Conservation (phyloP, 495 filamentous ascomycete species). For the Hypoxylon crocopeplum region DNA sequence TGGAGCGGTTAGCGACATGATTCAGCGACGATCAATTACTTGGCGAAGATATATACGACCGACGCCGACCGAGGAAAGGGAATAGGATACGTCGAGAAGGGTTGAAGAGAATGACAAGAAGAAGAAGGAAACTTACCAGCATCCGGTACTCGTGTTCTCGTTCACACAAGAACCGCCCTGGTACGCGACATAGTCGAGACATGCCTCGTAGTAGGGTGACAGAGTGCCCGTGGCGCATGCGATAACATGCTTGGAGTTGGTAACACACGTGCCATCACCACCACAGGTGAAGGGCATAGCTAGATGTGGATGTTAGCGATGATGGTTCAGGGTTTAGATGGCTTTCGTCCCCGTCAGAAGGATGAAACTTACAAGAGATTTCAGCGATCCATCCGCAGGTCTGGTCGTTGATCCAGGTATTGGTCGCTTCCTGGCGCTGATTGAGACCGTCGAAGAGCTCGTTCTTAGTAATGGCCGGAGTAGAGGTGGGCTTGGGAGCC, state of each 20-base stretch:
- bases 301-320: constrained; percentile 16
- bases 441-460: constrained; percentile 25
- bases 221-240: constrained; percentile 36
- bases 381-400: constrained; percentile 49
- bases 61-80: background rate
- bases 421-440: constrained; percentile 10
- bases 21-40: background rate
- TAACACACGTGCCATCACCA: constrained; percentile 31
- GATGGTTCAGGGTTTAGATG: background rate
- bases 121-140: constrained; percentile 43
- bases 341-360: background rate
- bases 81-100: too few species aligned
- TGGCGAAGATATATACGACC: background rate
- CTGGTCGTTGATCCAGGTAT: constrained; percentile 39
- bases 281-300: constrained; percentile 37
- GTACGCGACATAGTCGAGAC: constrained; percentile 44
- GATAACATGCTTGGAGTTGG: constrained; percentile 42
- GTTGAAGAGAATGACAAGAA: background rate
- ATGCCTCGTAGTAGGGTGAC: constrained; percentile 42
- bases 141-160: constrained; percentile 40
- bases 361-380: constrained; percentile 39
- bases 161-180: constrained; percentile 30
- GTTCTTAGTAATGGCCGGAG: constrained; percentile 5
- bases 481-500: constrained; percentile 38
- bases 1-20: constrained; percentile 10